phyloP scores from a whole-genome alignment of 805 yeast species.

The Metschnikowia lunata region DNA sequence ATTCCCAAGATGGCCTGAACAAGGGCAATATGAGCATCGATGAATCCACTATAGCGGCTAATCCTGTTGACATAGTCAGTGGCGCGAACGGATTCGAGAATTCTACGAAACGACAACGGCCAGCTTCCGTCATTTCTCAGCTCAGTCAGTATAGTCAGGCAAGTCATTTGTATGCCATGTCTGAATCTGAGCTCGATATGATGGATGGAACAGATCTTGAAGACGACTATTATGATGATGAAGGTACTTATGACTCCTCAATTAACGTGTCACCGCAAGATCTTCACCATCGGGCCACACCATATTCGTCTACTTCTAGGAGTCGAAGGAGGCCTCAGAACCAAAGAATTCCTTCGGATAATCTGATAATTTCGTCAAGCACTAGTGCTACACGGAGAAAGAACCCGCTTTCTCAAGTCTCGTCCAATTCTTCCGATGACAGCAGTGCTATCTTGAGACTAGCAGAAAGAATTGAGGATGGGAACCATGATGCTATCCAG shows the following conservation, averaged over 20 bases:
- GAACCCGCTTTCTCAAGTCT: conserved; percentile 30
- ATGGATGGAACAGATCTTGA: conserved; percentile 39
- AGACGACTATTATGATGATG: conserved; percentile 32
- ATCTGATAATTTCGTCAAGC: conserved; percentile 31
- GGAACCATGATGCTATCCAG: not conserved
- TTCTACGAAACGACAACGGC: conserved; percentile 22
- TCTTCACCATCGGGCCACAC: conserved; percentile 14
- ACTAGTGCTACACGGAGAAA: conserved; percentile 25
- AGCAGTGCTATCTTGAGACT: conserved; percentile 16
- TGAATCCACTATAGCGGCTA: not conserved
- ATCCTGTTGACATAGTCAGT: not conserved
- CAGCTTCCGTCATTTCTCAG: conserved; percentile 40
- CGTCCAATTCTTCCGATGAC: conserved; percentile 38
- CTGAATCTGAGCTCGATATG: conserved; percentile 39
- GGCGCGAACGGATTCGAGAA: not conserved
- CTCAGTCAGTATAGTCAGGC: conserved; percentile 36
- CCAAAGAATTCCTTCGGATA: conserved; percentile 32
- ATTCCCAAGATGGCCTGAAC: not conserved
- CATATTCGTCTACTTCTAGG: conserved; percentile 7
- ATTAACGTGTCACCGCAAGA: conserved; percentile 32
- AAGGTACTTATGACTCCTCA: conserved; percentile 36
- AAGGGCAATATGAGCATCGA: not conserved
- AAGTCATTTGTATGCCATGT: conserved; percentile 40
- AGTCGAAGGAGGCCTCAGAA: conserved; percentile 29
- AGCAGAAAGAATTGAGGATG: conserved; percentile 10